phyloP scores from a whole-genome alignment of 23 red algal species.

The Gracilaria gracilis region DNA sequence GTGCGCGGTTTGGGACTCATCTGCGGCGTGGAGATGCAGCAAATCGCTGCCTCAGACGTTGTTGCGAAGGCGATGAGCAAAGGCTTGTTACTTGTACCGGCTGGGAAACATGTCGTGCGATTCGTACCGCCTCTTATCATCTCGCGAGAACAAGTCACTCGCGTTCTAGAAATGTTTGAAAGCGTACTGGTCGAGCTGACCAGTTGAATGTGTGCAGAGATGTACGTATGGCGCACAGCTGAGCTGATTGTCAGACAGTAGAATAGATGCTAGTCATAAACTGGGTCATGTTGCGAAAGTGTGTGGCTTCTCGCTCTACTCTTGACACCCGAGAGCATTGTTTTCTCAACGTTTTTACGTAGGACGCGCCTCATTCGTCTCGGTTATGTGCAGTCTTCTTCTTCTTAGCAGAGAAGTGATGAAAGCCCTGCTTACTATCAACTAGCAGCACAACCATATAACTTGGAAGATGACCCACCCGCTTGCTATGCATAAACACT shows the following conservation, averaged over 20 bases:
- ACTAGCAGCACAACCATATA: no score
- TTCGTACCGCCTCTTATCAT: slow-evolving; percentile 91
- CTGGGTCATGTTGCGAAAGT: neutral
- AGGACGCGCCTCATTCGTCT: no score
- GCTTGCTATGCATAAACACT: no score
- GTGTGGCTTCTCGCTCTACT: no score
- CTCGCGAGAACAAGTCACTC: slow-evolving; percentile 54
- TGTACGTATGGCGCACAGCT: neutral
- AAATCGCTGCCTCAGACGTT: slow-evolving; percentile 50
- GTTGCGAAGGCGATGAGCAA: slow-evolving; percentile 66
- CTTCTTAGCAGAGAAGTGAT: no score
- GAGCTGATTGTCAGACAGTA: neutral
- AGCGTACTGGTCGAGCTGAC: slow-evolving; percentile 7
- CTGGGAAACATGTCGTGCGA: slow-evolving; percentile 83
- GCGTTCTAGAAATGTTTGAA: slow-evolving; percentile 69
- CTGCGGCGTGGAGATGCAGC: slow-evolving; percentile 72
- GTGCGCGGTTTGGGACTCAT: slow-evolving; percentile 87
- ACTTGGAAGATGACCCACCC: no score
- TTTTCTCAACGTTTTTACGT: no score
- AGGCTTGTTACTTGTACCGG: slow-evolving; percentile 87
- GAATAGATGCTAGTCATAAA: neutral
- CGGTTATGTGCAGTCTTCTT: no score
- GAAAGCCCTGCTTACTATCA: no score
- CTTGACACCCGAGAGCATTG: no score
- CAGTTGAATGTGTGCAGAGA: neutral